phyloP scores from a whole-genome alignment of 208 protist genomes.

The Crithidia brevicula region DNA sequence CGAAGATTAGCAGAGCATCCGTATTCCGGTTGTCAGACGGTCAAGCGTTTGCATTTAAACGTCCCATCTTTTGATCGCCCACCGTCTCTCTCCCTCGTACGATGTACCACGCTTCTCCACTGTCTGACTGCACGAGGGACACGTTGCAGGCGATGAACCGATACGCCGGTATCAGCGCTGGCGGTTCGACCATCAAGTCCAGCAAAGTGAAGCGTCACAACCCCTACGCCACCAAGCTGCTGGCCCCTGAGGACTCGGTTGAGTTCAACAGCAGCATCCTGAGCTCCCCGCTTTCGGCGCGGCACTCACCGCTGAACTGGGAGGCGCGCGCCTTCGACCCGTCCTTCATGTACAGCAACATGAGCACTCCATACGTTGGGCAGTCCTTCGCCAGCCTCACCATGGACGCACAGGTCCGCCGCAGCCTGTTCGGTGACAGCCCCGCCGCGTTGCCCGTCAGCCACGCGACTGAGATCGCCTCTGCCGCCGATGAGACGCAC shows the following conservation, averaged over 20 bases:
- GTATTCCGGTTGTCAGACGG: too few species aligned
- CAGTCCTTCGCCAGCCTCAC: constrained; percentile 24
- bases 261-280: constrained; percentile 30
- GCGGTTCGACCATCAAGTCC: constrained; percentile 14
- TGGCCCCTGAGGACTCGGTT: constrained; percentile 46
- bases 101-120: constrained; percentile 30
- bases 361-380: constrained; percentile 23
- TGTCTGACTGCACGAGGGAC: constrained; percentile 71
- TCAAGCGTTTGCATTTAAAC: too few species aligned
- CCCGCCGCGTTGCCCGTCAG: constrained; percentile 4
- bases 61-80: too few species aligned
- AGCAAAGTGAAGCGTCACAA: constrained; percentile 50
- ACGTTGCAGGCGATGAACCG: constrained; percentile 66
- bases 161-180: constrained; percentile 10
- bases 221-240: constrained; percentile 59
- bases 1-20: too few species aligned
- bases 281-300: constrained; percentile 23
- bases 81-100: background rate
- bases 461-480: background rate
- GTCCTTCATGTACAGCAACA: constrained; percentile 24
- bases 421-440: constrained; percentile 26
- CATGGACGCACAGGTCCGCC: constrained; percentile 16
- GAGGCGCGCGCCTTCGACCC: constrained; percentile 33
- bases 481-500: background rate
- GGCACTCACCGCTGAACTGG: constrained; percentile 30